A percentile compares a stretch with the other conserved stretches of the same genome.
Evolutionary conservation across 2,329 filamentous ascomycete genomes (phyloP).

Genomic region (Apiospora arundinis): DNA sequence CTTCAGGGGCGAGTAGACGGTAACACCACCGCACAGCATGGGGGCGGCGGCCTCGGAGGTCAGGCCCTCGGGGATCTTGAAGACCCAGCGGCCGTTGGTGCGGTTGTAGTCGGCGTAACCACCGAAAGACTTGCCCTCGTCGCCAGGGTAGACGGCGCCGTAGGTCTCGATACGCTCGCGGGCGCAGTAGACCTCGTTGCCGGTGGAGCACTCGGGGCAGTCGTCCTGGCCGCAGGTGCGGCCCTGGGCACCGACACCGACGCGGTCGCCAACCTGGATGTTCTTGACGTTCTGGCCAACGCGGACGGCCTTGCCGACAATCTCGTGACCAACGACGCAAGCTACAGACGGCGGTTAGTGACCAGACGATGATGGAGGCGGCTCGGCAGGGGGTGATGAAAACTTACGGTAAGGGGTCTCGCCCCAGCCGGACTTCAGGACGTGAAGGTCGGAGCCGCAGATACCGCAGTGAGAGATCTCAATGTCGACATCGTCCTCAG

Average conservation of each 20-base stretch:
- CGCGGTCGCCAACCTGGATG: slow-evolving; percentile 38
- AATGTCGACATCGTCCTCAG: slow-evolving; percentile 69
- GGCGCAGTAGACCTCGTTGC: slow-evolving; percentile 30
- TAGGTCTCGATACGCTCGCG: slow-evolving; percentile 48
- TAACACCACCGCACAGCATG: slow-evolving; percentile 27
- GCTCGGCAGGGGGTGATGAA: too few relatives aligned
- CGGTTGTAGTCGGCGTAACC: slow-evolving; percentile 43
- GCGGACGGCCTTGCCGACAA: slow-evolving; percentile 50
- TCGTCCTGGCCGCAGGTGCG: slow-evolving; percentile 45
- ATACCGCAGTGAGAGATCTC: slow-evolving; percentile 68
- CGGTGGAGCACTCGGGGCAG: slow-evolving; percentile 31
- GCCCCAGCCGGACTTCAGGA: slow-evolving; percentile 24
- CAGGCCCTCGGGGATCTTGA: slow-evolving; percentile 46
- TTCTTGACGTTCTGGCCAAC: slow-evolving; percentile 44
- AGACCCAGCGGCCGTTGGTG: slow-evolving; percentile 45
- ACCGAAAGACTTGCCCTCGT: slow-evolving; percentile 59
- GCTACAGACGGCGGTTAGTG: slow-evolving; percentile 11
- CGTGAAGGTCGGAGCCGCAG: slow-evolving; percentile 57
- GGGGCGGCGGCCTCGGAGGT: slow-evolving; percentile 44
- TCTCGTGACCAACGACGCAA: slow-evolving; percentile 51
- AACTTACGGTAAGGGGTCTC: slow-evolving; percentile 26
- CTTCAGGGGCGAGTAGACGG: slow-evolving; percentile 26
- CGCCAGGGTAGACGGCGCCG: slow-evolving; percentile 50
- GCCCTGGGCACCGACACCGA: slow-evolving; percentile 52
- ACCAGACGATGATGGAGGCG: too few relatives aligned